Evolutionary conservation across 176 grass and related monocot genomes (phyloP).

Genomic region (Musa acuminata): DNA sequence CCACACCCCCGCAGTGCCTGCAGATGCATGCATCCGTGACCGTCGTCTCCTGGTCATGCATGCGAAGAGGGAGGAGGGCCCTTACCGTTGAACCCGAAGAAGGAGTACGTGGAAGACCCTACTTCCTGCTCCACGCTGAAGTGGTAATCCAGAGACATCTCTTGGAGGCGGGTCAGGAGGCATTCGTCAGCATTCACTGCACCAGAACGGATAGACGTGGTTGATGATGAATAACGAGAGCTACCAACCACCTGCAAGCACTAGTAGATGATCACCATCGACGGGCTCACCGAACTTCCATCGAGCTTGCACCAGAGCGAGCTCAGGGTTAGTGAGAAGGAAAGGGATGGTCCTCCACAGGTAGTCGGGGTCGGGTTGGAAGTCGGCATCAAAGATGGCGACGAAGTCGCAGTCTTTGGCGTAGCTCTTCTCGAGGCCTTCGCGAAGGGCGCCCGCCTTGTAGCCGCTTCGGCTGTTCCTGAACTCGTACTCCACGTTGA

Average conservation of each 20-base stretch:
- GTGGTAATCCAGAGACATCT: conserved; percentile 96
- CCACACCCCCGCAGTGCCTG: conserved; percentile 73
- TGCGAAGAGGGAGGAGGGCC: not conserved
- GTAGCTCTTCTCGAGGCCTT: conserved; percentile 65
- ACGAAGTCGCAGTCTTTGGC: conserved; percentile 50
- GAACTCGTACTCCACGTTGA: conserved; percentile 53
- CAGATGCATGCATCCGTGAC: not conserved
- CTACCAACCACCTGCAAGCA: no score
- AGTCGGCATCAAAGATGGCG: conserved; percentile 75
- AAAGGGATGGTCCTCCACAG: conserved; percentile 42
- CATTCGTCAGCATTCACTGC: conserved; percentile 69
- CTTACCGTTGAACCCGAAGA: conserved; percentile 75
- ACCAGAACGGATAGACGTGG: not conserved
- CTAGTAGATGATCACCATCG: not conserved
- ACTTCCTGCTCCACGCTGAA: conserved; percentile 80
- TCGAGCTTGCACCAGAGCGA: conserved; percentile 73
- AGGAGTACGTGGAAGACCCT: conserved; percentile 58
- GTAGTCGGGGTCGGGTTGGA: conserved; percentile 72
- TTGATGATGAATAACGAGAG: no score
- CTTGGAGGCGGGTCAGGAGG: conserved; percentile 65
- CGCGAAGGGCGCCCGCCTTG: conserved; percentile 83
- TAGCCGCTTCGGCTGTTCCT: conserved; percentile 69
- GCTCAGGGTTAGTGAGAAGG: conserved; percentile 33
- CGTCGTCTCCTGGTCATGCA: not conserved
- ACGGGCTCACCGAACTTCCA: conserved; percentile 48